Evolutionary conservation across 2,329 filamentous ascomycete species (phyloP), one percentile per base, ranked within the genome.

Genomic region (Mycosphaerella arachidis): DNA sequence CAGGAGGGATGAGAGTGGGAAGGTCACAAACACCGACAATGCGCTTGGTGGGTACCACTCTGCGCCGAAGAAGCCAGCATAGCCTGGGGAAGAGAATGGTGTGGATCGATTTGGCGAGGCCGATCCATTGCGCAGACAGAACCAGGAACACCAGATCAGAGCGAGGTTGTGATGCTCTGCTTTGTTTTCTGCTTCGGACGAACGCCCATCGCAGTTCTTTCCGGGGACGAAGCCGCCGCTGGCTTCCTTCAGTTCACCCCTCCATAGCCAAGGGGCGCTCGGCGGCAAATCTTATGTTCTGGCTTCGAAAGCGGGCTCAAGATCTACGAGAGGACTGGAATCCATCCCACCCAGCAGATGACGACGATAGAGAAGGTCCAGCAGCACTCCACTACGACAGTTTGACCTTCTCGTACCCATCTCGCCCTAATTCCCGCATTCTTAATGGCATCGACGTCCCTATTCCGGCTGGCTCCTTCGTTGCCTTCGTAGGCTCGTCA

Each of bases 21-120:
- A 70, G 7, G 74, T 87, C 43, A 71, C 78, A 33, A 86, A 87
- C 67, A 75, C 78, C 10, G 84, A 86, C 66, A 85, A 86, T 66
- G 71, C 76, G 52, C 77, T 78, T 64, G 84, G 80, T n/a, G 83
- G 83, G 1, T 85, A 85, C 67, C 67, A 78, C 57, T 78, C 78
- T 56, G 83, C 83, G 27, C 83, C 83, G 1, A 84, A 84, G 78
- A 85, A 85, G 79, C 79, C 76, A 51, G 70, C 75, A 52, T 65
- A 62, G 63, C 71, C 71, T 64, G 75, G 71, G 35, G 71, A 61
- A 61, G 70, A 63, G 60, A 76, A 72, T 7, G 73, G 73, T 57
- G 62, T 62, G 31, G 69, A 71, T 61, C 56, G 59, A 10, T 69
- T 59, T 65, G 70, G 70, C 12, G 78, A 80, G 70, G 76, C 75